Evolutionary conservation across 208 protist genomes (phyloP).

Genomic region (Acanthamoeba castellanii): DNA sequence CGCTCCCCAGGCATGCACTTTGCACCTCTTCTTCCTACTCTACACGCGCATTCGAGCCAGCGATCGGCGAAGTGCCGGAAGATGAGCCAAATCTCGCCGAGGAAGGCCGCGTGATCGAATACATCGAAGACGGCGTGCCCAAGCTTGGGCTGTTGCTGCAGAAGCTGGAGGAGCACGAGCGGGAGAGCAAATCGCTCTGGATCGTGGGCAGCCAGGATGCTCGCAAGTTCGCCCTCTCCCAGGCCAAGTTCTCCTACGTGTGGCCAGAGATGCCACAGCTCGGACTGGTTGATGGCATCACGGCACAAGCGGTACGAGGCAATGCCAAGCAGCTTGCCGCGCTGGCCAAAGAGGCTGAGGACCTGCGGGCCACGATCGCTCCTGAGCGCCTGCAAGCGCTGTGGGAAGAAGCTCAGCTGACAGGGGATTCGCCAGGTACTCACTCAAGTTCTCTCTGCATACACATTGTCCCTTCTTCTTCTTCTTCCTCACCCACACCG

Average conservation of each 20-base stretch:
- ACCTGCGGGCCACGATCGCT: slow-evolving; percentile 18
- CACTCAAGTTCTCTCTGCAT: neutral
- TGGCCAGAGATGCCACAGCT: neutral
- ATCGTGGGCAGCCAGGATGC: slow-evolving; percentile 54
- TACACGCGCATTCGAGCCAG: neutral
- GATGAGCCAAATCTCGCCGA: neutral
- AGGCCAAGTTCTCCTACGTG: slow-evolving; percentile 63
- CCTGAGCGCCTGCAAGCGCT: slow-evolving; percentile 19
- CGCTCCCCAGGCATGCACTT: neutral
- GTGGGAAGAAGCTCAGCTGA: neutral
- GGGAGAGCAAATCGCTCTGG: neutral
- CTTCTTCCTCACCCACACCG: neutral
- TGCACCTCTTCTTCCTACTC: neutral
- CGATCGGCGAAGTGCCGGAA: neutral
- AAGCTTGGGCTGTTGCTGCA: slow-evolving; percentile 44
- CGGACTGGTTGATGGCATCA: neutral
- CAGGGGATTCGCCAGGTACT: neutral
- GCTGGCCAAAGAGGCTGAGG: neutral
- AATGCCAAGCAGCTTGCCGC: slow-evolving; percentile 41
- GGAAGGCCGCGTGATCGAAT: slow-evolving; percentile 22
- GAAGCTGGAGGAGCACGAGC: slow-evolving; percentile 38
- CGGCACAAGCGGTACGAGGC: slow-evolving; percentile 17
- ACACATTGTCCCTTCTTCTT: neutral
- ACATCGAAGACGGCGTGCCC: slow-evolving; percentile 26
- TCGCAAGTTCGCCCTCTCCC: slow-evolving; percentile 45